Evolutionary conservation across 192 early-diverging fungal species (phyloP).

Genomic region (Lunasporangiospora selenospora): DNA sequence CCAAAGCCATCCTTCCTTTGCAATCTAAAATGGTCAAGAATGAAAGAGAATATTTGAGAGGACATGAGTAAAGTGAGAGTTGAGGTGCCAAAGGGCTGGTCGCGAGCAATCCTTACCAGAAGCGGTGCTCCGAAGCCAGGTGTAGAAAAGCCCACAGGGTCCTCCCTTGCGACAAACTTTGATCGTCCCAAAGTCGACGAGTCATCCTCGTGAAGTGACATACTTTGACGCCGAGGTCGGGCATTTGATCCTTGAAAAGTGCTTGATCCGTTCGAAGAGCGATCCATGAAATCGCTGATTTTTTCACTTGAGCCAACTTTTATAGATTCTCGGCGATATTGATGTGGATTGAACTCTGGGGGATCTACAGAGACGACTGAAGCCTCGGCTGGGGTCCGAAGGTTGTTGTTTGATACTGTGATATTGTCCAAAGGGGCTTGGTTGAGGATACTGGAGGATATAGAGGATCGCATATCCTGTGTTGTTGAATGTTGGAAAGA

Average conservation of each 20-base stretch:
- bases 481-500: too few species aligned
- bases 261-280: constrained; percentile 3
- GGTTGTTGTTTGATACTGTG: not conserved
- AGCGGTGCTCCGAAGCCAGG: constrained; percentile 3
- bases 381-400: not conserved
- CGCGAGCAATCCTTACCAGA: not conserved
- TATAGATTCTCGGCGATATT: constrained; percentile 2
- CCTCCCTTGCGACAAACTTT: too few species aligned
- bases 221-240: too few species aligned
- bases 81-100: not conserved
- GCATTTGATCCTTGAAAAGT: too few species aligned
- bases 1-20: constrained; percentile 61
- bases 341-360: not conserved
- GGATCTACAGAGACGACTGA: not conserved
- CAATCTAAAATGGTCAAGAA: constrained; percentile 39
- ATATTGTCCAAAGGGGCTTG: too few species aligned
- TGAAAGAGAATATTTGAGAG: not conserved
- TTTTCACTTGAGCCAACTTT: too few species aligned
- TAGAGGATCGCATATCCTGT: too few species aligned
- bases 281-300: constrained; percentile 1
- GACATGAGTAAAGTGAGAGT: not conserved
- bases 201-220: too few species aligned
- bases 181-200: too few species aligned
- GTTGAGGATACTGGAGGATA: constrained; percentile 6
- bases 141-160: not conserved